Evolutionary conservation across 1,284 basidiomycete species (phyloP).

Genomic region (Leccinum colubrinum): DNA sequence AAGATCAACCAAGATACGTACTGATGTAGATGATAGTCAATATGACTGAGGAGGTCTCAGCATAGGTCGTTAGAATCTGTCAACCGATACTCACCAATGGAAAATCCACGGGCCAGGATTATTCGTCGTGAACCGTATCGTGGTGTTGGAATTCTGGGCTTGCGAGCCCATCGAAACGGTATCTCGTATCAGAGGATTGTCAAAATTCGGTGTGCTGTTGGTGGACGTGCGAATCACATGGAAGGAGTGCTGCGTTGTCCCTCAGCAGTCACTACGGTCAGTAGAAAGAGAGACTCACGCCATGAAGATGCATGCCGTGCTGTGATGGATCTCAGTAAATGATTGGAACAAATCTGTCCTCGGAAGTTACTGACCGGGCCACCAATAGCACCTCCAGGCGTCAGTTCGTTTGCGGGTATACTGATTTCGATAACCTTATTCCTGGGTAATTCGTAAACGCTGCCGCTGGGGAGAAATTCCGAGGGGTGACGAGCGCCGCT

Average conservation of each 20-base stretch:
- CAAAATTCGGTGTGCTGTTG: constrained; percentile 29
- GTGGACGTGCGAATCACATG: constrained; percentile 33
- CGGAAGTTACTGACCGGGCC: constrained; percentile 33
- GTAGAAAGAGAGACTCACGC: constrained; percentile 20
- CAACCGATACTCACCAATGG: too few species aligned
- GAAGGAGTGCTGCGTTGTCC: constrained; percentile 37
- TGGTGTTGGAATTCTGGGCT: constrained; percentile 28
- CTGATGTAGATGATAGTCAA: too few species aligned
- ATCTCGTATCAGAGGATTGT: constrained; percentile 32
- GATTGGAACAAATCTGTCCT: background rate
- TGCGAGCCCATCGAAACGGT: constrained; percentile 32
- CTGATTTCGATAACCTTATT: constrained; percentile 47
- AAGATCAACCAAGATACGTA: too few species aligned
- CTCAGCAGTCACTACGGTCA: background rate
- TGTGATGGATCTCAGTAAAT: constrained; percentile 9
- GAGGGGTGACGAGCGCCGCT: constrained; percentile 43
- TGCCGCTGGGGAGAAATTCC: constrained; percentile 44
- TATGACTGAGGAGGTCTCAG: too few species aligned
- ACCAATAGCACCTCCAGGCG: constrained; percentile 30
- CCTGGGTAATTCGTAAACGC: constrained; percentile 43
- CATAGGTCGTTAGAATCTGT: too few species aligned
- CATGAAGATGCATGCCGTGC: constrained; percentile 38
- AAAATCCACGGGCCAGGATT: too few species aligned
- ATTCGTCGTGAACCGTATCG: constrained; percentile 19
- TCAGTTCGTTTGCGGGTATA: constrained; percentile 32